These are phyloP conservation scores for Penicillium soppii DNA, from an alignment of 495 filamentous ascomycete species.

Conservation along the genomic window DNA sequence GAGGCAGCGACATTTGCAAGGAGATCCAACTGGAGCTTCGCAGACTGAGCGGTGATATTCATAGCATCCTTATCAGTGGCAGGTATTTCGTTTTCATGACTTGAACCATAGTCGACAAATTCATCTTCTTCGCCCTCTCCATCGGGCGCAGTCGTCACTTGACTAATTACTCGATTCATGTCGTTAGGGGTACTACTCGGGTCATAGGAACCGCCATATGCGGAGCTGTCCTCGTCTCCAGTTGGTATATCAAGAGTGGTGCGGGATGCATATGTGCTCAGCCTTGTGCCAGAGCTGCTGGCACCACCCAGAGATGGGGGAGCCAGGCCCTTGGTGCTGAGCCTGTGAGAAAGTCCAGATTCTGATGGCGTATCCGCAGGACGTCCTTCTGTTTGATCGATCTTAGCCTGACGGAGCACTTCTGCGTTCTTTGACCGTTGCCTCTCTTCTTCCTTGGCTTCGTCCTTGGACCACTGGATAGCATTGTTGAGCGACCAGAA, in stretches of 20 bases:
- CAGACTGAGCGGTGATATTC: conserved; percentile 92
- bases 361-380: conserved; percentile 31
- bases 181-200: conserved; percentile 55
- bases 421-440: conserved; percentile 72
- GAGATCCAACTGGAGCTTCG: conserved; percentile 86
- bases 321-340: conserved; percentile 40
- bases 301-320: conserved; percentile 34
- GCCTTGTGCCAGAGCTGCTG: conserved; percentile 36
- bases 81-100: conserved; percentile 68
- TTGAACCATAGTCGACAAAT: conserved; percentile 78
- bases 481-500: conserved; percentile 99
- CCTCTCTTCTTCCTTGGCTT: conserved; percentile 83
- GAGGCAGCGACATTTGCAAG: conserved; percentile 81
- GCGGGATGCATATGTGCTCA: conserved; percentile 48
- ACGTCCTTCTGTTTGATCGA: conserved; percentile 53
- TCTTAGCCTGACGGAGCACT: conserved; percentile 71
- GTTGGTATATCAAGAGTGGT: conserved; percentile 46
- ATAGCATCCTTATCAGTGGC: conserved; percentile 83
- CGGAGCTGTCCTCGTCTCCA: conserved; percentile 57
- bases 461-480: conserved; percentile 97
- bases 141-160: conserved; percentile 44
- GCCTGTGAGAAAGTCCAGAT: conserved; percentile 29
- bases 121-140: conserved; percentile 78
- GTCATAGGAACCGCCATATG: conserved; percentile 55
- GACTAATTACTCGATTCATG: conserved; percentile 45